Conservation (phyloP, 2,329 filamentous ascomycete species). For the Verticillium klebahnii region DNA sequence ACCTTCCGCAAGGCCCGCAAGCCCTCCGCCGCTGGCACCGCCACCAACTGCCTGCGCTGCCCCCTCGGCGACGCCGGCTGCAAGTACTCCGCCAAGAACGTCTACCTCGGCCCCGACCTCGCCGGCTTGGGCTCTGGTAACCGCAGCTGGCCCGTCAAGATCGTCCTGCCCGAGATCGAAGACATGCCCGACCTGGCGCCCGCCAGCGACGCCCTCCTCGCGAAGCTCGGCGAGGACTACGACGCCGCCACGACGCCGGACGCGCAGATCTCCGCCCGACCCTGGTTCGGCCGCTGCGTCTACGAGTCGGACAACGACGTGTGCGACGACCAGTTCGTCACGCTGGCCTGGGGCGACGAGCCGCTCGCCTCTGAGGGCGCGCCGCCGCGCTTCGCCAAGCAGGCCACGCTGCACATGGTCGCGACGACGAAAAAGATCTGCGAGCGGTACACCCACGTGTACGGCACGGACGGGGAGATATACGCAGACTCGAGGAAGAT, state of each 20-base stretch:
- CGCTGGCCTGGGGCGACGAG: slow-evolving; percentile 80
- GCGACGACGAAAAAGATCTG: slow-evolving; percentile 86
- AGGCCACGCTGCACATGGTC: slow-evolving; percentile 89
- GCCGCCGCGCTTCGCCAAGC: slow-evolving; percentile 74
- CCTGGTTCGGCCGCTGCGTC: slow-evolving; percentile 93
- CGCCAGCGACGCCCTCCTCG: slow-evolving; percentile 34
- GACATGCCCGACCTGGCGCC: slow-evolving; percentile 49
- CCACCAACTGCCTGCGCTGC: slow-evolving; percentile 86
- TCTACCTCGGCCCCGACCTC: slow-evolving; percentile 68
- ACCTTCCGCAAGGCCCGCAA: slow-evolving; percentile 76
- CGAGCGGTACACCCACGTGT: slow-evolving; percentile 77
- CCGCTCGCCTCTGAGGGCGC: slow-evolving; percentile 66
- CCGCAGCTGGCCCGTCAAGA: slow-evolving; percentile 75
- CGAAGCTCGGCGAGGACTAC: slow-evolving; percentile 48
- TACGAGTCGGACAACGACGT: slow-evolving; percentile 93
- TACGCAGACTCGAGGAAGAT: slow-evolving; percentile 78
- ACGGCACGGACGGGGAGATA: slow-evolving; percentile 83
- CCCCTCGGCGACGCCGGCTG: slow-evolving; percentile 65
- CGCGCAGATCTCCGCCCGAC: slow-evolving; percentile 43
- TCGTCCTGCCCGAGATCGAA: slow-evolving; percentile 91
- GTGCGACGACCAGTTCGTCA: slow-evolving; percentile 87
- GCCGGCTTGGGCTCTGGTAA: slow-evolving; percentile 60
- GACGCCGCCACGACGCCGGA: slow-evolving; percentile 36
- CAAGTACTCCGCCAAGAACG: slow-evolving; percentile 78
- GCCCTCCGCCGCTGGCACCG: slow-evolving; percentile 64